These are phyloP conservation scores for slime mould (Dictyostelium discoideum) DNA, from an alignment of 78 protist species.

Conservation along the genomic window DNA sequence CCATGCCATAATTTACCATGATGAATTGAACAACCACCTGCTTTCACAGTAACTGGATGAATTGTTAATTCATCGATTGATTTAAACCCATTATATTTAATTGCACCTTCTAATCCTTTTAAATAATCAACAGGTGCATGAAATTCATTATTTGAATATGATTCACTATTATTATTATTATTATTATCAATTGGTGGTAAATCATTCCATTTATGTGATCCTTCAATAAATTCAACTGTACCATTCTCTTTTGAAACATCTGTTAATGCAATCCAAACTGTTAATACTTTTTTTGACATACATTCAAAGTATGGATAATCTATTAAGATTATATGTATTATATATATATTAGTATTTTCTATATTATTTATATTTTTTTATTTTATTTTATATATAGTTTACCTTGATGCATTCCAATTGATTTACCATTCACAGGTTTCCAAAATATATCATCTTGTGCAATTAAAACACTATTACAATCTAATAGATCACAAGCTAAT, in stretches of 20 bases:
- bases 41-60: not conserved
- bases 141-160: not conserved
- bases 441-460: conserved; percentile 71
- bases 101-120: not conserved
- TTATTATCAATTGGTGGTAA: not conserved
- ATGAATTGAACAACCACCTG: conserved; percentile 50
- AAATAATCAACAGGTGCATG: conserved; percentile 58
- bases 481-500: conserved; percentile 23
- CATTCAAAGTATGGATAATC: conserved; percentile 45
- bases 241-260: conserved; percentile 60
- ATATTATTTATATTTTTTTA: no score
- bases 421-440: not conserved
- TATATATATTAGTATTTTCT: no score
- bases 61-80: not conserved
- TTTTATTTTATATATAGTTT: conserved; percentile 13
- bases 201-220: conserved; percentile 40
- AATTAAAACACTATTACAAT: conserved; percentile 39
- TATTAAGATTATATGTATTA: no score
- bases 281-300: conserved; percentile 27
- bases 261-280: conserved; percentile 56
- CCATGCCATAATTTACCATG: conserved; percentile 58
- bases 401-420: conserved; percentile 15
- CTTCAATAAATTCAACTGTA: conserved; percentile 41
- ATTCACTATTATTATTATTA: not conserved
- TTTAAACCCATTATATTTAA: not conserved